Percentiles rank a stretch among this genome's conserved stretches.
Conservation (phyloP, 1,284 basidiomycete species). For the Mrakiaceae sp. region DNA sequence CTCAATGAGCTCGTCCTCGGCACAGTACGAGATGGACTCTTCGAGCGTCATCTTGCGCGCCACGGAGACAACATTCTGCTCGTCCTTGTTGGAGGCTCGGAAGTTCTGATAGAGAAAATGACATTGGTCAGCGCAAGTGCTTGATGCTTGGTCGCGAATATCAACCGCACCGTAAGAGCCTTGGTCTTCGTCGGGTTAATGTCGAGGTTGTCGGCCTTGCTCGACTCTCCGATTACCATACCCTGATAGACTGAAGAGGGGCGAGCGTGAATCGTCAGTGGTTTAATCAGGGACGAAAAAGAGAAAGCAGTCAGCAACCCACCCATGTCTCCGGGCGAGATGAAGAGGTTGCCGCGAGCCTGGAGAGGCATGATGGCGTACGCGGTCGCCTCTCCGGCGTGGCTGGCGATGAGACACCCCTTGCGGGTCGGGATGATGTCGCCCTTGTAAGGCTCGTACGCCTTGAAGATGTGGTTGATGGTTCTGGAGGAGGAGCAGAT, state of each 20-base stretch:
- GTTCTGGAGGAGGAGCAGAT: slow-evolving; percentile 3
- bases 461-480: slow-evolving; percentile 17
- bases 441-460: slow-evolving; percentile 15
- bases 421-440: slow-evolving; percentile 13
- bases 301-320: not conserved
- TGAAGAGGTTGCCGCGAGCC: slow-evolving; percentile 13
- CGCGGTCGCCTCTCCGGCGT: slow-evolving; percentile 10
- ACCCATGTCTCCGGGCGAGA: slow-evolving; percentile 11
- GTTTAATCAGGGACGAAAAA: not conserved
- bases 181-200: slow-evolving; percentile 16
- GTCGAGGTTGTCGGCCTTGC: slow-evolving; percentile 12
- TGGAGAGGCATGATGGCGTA: slow-evolving; percentile 16
- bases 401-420: slow-evolving; percentile 10
- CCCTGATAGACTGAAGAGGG: slow-evolving; percentile 13
- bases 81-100: slow-evolving; percentile 16
- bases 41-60: slow-evolving; percentile 13
- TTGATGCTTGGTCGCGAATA: not conserved
- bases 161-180: not conserved
- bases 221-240: slow-evolving; percentile 13
- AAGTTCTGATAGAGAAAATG: not conserved
- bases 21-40: slow-evolving; percentile 17
- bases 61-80: slow-evolving; percentile 1
- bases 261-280: not conserved
- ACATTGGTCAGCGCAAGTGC: not conserved
- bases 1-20: slow-evolving; percentile 17